Base-by-base conservation (phyloP, 2,329 filamentous ascomycete species). In the Salinomyces thailandicus region DNA sequence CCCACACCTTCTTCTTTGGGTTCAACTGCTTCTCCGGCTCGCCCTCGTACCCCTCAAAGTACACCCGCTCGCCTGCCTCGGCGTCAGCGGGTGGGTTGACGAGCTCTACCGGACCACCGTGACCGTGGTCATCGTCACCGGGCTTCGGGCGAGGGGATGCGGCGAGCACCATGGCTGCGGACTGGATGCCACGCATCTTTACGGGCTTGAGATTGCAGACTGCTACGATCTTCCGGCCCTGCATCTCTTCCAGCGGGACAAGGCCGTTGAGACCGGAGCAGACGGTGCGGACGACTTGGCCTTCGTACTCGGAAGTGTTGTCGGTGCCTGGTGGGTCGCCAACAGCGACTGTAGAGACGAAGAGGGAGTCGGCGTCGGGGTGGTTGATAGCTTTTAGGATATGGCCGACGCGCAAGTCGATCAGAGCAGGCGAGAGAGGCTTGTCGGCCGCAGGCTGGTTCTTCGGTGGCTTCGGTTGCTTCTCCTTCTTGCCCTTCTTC, bases 1-100 rank as follows among this genome's bases (percentile, higher is more conserved):
- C 91, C 87, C 89, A 96, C 43, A 96, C 70, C 79, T 96, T 96
- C 79, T 96, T 98, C 80, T 98, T 98, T 40, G 91, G 91, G 72
- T 96, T 98, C 39, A 98, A 73, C 35, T 89, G 77, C 44, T 80
- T 81, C 72, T 98, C 91, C 0, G 91, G 86, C 69, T 93, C 83
- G 41, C 85, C 87, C 61, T 85, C 73, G 79, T 85, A 98, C 32
- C 91, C 91, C 59, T 96, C 84, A 58, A 98, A 98, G 71, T 72
- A 87, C 35, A 96, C 83, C 11, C 84, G 72, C 58, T 94, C 85
- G 40, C 91, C 91, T 5, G 87, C 85, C 57, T 79, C 76, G 29
- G 84, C 72, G 27, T 75, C 85, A 13, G 71, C 74, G 1, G 91
- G 91, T 1, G 89, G 87, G 44, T 68, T 77, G 36, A 96, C 89